phyloP scores from a whole-genome alignment of 2,329 filamentous ascomycete genomes.

The Phaeophleospora eucalypticola region DNA sequence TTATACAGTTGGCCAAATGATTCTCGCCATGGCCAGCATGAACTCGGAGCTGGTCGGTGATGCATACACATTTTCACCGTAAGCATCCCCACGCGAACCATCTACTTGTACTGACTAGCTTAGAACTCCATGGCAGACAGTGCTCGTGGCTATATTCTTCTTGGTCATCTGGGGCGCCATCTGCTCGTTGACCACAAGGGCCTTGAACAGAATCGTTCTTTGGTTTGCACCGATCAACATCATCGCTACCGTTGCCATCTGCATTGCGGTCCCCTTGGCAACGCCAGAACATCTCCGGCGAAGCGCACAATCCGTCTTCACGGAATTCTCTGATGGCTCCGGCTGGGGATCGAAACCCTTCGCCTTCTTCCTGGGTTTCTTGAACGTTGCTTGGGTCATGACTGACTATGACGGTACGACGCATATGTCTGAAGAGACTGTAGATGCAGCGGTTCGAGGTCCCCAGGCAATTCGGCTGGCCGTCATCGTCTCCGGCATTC shows the following conservation, averaged over 20 bases:
- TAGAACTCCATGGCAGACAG: slow-evolving; percentile 56
- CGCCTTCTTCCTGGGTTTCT: slow-evolving; percentile 58
- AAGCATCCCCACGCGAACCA: slow-evolving; percentile 26
- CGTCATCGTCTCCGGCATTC: slow-evolving; percentile 49
- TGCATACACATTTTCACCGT: slow-evolving; percentile 55
- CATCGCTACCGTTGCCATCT: slow-evolving; percentile 57
- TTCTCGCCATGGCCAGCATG: slow-evolving; percentile 59
- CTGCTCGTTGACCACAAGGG: slow-evolving; percentile 60
- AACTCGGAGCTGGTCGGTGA: slow-evolving; percentile 52
- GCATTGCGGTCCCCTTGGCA: slow-evolving; percentile 54
- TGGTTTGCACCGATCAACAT: slow-evolving; percentile 67
- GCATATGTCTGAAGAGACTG: slow-evolving; percentile 65
- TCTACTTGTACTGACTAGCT: slow-evolving; percentile 5
- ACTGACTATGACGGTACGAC: slow-evolving; percentile 65
- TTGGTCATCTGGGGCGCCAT: slow-evolving; percentile 55
- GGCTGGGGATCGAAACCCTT: slow-evolving; percentile 60
- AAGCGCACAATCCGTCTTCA: slow-evolving; percentile 57
- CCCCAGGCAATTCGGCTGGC: slow-evolving; percentile 51
- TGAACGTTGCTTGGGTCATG: slow-evolving; percentile 61
- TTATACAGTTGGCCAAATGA: slow-evolving; percentile 62
- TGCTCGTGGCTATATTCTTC: slow-evolving; percentile 54
- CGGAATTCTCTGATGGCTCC: slow-evolving; percentile 57
- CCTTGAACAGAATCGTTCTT: slow-evolving; percentile 55
- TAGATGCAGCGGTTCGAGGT: slow-evolving; percentile 58
- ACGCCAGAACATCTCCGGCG: slow-evolving; percentile 57